Evolutionary conservation across 495 filamentous ascomycete genomes (phyloP).

Genomic region (Podospora sp.): DNA sequence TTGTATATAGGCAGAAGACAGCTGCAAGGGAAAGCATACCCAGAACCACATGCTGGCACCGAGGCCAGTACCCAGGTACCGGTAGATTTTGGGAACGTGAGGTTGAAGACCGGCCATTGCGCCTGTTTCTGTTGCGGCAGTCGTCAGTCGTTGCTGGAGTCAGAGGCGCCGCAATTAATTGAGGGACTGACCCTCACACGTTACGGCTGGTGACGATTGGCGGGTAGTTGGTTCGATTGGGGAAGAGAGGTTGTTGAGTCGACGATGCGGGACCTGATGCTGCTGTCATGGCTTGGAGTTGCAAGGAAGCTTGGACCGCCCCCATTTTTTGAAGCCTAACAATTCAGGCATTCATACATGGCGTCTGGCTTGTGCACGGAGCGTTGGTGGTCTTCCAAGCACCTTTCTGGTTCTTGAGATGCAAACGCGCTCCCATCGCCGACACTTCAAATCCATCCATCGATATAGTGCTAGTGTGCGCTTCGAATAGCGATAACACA

Average conservation of each 20-base stretch:
- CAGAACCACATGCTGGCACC: slow-evolving; percentile 99
- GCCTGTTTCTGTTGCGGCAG: slow-evolving; percentile 19
- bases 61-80: slow-evolving; percentile 79
- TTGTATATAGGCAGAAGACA: neutral
- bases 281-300: slow-evolving; percentile 14
- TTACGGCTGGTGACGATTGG: neutral
- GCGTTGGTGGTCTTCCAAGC: neutral
- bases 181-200: neutral
- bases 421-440: neutral
- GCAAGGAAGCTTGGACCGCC: neutral
- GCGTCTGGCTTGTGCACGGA: neutral
- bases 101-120: slow-evolving; percentile 34
- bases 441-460: neutral
- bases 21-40: slow-evolving; percentile 55
- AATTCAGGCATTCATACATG: slow-evolving; percentile 4
- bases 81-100: slow-evolving; percentile 63
- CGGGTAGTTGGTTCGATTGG: slow-evolving; percentile 7
- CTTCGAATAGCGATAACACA: neutral
- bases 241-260: neutral
- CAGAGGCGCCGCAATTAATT: neutral
- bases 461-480: neutral
- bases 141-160: slow-evolving; percentile 5
- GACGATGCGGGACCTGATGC: neutral
- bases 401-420: neutral
- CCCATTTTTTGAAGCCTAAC: slow-evolving; percentile 9